Base-by-base conservation (phyloP, 306 rosid genomes). In the Malus sieversii region DNA sequence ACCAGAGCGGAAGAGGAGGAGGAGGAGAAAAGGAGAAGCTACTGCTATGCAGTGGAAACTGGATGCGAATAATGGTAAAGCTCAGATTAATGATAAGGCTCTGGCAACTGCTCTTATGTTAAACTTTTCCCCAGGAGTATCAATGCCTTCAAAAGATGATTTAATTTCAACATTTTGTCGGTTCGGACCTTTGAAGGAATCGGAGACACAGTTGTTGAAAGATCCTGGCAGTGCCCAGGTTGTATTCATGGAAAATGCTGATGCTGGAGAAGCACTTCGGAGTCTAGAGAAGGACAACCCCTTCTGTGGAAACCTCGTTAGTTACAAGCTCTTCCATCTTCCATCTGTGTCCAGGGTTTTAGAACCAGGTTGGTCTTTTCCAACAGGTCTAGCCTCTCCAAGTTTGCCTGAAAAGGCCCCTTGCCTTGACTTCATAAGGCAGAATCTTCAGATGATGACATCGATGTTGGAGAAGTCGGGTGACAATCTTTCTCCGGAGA, bases 131-230 rank as follows among this genome's bases (percentile, higher is more conserved):
- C 81, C 93, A 4, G 93, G 85, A 81, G 77, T 42, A 48, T 60
- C 83, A 60, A 22, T 90, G 81, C 97, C 97, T 78, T 83, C 93
- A 10, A 90, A 85, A 79, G 96, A 84, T 63, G 89, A 89, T 67
- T 75, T 96, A 66, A 32, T 88, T 73, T 76, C 86, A 44, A 78
- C 80, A 59, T 96, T 96, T 89, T 78, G 81, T 80, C 87, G 45
- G 86, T 96, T 88, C 57, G 99, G 98, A 75, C 90, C 95, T 42
- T 76, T 96, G 87, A 88, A 84, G 71, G 92, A 88, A 68, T 79
- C 90, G 1, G 93, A 88, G 79, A 85, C 90, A 4, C 82, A 73
- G 83, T 66, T 85, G 57, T 74, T 80, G 13, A 75, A 88, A 70
- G 92, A 86, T 29, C 64, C 82, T 5, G 55, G 79, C 14, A 53